phyloP scores from a whole-genome alignment of 2,329 filamentous ascomycete genomes.

The Endocalyx cinctus region DNA sequence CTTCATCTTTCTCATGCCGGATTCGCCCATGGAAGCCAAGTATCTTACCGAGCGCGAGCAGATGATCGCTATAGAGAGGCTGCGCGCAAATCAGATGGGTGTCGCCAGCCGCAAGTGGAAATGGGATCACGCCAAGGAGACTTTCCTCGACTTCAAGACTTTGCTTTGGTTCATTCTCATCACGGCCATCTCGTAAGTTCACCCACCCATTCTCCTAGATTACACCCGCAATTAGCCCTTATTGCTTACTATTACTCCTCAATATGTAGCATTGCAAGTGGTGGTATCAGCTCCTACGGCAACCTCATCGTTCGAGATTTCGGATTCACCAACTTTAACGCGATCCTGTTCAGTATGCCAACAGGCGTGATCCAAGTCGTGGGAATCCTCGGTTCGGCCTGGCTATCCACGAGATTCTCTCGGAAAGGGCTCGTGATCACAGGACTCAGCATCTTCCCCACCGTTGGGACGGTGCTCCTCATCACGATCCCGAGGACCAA shows the following conservation, averaged over 20 bases:
- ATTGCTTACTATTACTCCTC: too few relatives aligned
- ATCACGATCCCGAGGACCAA: constrained; percentile 38
- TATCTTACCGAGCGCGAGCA: constrained; percentile 63
- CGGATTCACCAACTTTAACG: constrained; percentile 33
- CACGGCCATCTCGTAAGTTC: constrained; percentile 54
- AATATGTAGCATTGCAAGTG: constrained; percentile 33
- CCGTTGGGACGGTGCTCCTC: constrained; percentile 41
- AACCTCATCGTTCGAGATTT: constrained; percentile 37
- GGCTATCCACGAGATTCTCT: constrained; percentile 36
- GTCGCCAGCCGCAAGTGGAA: constrained; percentile 68
- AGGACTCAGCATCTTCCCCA: constrained; percentile 31
- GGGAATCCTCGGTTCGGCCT: constrained; percentile 30
- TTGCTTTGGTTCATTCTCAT: constrained; percentile 58
- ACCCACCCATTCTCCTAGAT: constrained; percentile 53
- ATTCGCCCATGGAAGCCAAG: constrained; percentile 55
- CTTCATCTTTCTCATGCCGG: constrained; percentile 57
- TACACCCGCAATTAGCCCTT: too few relatives aligned
- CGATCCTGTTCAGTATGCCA: constrained; percentile 37
- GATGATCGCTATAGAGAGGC: constrained; percentile 63
- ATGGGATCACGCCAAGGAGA: constrained; percentile 57
- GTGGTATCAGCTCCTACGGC: constrained; percentile 33
- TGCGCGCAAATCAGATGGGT: constrained; percentile 71
- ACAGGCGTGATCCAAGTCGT: constrained; percentile 33
- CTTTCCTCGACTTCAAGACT: constrained; percentile 39
- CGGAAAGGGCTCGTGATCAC: constrained; percentile 40